These are phyloP conservation scores for Lobosporangium transversale DNA, from an alignment of 192 early-diverging fungal species.

Conservation along the genomic window DNA sequence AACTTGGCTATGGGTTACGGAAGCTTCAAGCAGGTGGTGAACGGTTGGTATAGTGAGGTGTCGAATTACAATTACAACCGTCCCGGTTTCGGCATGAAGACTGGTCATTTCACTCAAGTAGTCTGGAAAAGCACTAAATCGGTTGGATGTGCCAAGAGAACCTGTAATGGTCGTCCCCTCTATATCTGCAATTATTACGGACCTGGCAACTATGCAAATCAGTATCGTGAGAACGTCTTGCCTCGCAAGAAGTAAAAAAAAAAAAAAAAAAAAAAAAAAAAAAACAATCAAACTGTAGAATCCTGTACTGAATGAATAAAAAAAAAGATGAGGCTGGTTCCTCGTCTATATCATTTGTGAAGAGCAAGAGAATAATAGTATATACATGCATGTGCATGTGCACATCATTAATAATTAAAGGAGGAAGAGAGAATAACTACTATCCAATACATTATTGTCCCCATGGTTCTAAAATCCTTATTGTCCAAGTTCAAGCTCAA, in stretches of 20 bases:
- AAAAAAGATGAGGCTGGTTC: slow-evolving; percentile 2
- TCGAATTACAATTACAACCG: slow-evolving; percentile 54
- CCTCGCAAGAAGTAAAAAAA: slow-evolving; percentile 14
- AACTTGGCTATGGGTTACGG: slow-evolving; percentile 59
- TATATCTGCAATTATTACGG: slow-evolving; percentile 57
- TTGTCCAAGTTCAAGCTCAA: too few species aligned
- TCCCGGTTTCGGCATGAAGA: slow-evolving; percentile 46
- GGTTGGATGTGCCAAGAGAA: slow-evolving; percentile 49
- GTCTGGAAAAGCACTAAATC: slow-evolving; percentile 52
- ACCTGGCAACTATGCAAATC: slow-evolving; percentile 50
- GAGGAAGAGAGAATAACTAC: too few species aligned
- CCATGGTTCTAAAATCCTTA: too few species aligned
- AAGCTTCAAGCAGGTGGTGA: slow-evolving; percentile 34
- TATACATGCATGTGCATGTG: too few species aligned
- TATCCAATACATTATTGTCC: too few species aligned
- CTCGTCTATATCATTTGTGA: too few species aligned
- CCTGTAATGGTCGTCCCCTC: slow-evolving; percentile 49
- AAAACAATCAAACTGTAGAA: background rate
- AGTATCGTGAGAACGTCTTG: slow-evolving; percentile 52
- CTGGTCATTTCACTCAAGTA: slow-evolving; percentile 62
- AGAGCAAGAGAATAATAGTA: too few species aligned
- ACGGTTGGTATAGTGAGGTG: slow-evolving; percentile 58
- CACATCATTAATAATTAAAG: too few species aligned
- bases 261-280: background rate
- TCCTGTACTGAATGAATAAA: too few species aligned